Evolutionary conservation across 1,139 yeast species (phyloP).

Genomic region (Scheffersomyces parashehatae): DNA sequence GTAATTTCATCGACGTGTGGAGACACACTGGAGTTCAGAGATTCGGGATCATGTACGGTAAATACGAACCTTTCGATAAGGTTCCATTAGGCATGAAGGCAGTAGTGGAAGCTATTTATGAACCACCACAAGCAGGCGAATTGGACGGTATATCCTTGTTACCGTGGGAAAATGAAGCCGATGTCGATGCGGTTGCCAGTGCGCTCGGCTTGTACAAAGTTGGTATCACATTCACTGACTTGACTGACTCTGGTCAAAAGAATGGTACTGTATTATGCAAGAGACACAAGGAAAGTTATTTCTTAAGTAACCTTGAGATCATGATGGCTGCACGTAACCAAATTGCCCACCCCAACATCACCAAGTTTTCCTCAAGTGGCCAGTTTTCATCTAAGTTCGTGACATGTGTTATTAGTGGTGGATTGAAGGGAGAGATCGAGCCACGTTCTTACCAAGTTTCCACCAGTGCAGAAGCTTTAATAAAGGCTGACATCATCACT

Average conservation of each 20-base stretch:
- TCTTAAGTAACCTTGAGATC: conserved; percentile 82
- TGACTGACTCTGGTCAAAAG: conserved; percentile 81
- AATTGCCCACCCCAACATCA: conserved; percentile 58
- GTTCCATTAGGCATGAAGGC: conserved; percentile 95
- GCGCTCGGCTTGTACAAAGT: conserved; percentile 68
- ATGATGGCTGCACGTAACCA: conserved; percentile 86
- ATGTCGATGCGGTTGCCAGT: conserved; percentile 56
- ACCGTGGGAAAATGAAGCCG: conserved; percentile 58
- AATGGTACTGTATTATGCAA: conserved; percentile 91
- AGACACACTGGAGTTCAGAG: conserved; percentile 85
- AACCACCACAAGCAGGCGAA: conserved; percentile 87
- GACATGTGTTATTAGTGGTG: conserved; percentile 91
- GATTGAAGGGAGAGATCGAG: conserved; percentile 82
- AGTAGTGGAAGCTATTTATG: conserved; percentile 89
- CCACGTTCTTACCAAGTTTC: conserved; percentile 90
- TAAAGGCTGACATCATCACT: conserved; percentile 78
- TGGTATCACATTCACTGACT: conserved; percentile 88
- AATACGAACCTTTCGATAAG: conserved; percentile 71
- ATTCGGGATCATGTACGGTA: conserved; percentile 82
- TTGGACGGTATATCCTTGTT: conserved; percentile 78
- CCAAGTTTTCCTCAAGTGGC: conserved; percentile 69
- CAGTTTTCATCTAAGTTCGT: conserved; percentile 84
- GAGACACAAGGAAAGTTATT: conserved; percentile 89
- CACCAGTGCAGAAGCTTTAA: conserved; percentile 82
- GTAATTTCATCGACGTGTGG: conserved; percentile 89